Conservation (phyloP, 768 basidiomycete genomes). For the Hirschioporus abietinus region DNA sequence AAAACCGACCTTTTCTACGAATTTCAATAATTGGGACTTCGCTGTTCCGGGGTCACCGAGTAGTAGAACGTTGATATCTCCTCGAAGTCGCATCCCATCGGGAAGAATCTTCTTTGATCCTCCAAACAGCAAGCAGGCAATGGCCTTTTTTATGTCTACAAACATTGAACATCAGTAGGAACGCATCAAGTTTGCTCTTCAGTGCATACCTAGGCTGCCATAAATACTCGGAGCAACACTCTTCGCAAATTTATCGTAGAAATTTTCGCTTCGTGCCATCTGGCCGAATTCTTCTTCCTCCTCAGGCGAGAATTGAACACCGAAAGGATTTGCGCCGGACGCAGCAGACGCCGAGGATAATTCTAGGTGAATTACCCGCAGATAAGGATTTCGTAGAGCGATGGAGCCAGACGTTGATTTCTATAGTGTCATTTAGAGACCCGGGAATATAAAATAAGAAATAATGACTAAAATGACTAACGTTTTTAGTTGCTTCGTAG, state of each 20-base stretch:
- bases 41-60: conserved; percentile 98
- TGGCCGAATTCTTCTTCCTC: conserved; percentile 96
- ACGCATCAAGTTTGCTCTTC: conserved; percentile 4
- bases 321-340: conserved; percentile 77
- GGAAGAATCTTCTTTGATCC: conserved; percentile 96
- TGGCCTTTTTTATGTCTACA: conserved; percentile 97
- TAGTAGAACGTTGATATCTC: conserved; percentile 95
- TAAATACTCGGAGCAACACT: conserved; percentile 97
- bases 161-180: conserved; percentile 12
- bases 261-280: conserved; percentile 81
- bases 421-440: conserved; percentile 26
- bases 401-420: conserved; percentile 72
- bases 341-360: conserved; percentile 73
- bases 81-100: conserved; percentile 94
- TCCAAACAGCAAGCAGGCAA: conserved; percentile 92
- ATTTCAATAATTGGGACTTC: conserved; percentile 96
- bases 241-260: conserved; percentile 90
- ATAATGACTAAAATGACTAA: conserved; percentile 26
- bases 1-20: conserved; percentile 81
- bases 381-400: conserved; percentile 89
- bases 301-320: conserved; percentile 84
- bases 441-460: conserved; percentile 1
- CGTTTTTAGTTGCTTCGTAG: conserved; percentile 84
- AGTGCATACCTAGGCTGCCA: conserved; percentile 74
- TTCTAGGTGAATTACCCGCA: conserved; percentile 90